Base-by-base conservation (phyloP, 1,284 basidiomycete genomes). In the Irpex sp. region DNA sequence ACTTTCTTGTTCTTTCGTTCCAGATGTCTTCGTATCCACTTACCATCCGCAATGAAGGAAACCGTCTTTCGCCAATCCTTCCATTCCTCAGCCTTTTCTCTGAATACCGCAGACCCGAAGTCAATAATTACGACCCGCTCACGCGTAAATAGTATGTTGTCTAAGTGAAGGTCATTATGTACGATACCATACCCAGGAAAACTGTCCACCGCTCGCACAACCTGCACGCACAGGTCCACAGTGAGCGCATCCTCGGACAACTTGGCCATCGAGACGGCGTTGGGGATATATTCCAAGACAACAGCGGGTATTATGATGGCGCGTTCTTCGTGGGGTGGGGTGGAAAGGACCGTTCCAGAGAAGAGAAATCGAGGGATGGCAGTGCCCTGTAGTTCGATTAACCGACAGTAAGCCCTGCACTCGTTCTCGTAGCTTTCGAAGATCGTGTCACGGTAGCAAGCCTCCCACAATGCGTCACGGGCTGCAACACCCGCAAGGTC, bases 371-470 rank as follows among this genome's bases (percentile, higher is more conserved):
- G 57, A 0, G 65, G 65, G 15, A 63, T 62, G 7, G 34, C 36
- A 21, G 51, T 34, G 49, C 65, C 65, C 19, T 65, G 65, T 15
- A 63, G 47, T 34, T 7, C 21, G 38, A 13, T 9, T 3, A 65
- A 52, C 9, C 21, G 49, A 5, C 47, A 40, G 62, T 65, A 65
- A 0, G 49, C 49, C 15, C 17, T 17, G n/a, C 8, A 51, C 49
- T 51, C 49, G 49, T 8, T 8, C 17, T 19, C 49, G 49, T 17
- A 51, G 49, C 13, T n/a, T 8, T 21, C 49, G 17, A 51, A 51
- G 49, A 51, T 9, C 11, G 49, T 9, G 49, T 21, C n/a, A 21
- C 49, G 13, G 17, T n/a, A 51, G n/a, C 17, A 21, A n/a, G 15
- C 49, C 19, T 51, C 49, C 49, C 49, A 51, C 49, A 51, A 21